These are phyloP conservation scores for Eimeria falciformis DNA, from an alignment of 169 alveolate species.

Conservation along the genomic window DNA sequence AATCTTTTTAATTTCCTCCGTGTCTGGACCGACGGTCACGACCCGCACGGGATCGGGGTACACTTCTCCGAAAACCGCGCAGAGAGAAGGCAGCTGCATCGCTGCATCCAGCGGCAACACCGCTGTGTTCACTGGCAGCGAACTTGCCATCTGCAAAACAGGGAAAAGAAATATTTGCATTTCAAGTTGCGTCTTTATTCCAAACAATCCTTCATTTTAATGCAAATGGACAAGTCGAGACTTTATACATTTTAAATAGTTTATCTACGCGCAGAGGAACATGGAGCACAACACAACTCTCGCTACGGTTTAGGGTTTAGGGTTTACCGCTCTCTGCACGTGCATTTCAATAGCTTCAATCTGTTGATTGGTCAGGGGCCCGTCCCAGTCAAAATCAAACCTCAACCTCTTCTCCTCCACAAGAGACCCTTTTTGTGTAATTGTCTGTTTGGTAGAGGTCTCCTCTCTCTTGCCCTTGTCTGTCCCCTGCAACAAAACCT, in stretches of 20 bases:
- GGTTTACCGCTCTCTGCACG: slow-evolving; percentile 66
- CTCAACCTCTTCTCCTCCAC: slow-evolving; percentile 91
- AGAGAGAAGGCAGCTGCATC: slow-evolving; percentile 80
- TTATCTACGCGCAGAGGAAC: no score
- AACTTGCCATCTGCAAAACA: slow-evolving; percentile 41
- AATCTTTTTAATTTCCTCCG: slow-evolving; percentile 76
- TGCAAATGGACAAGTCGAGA: not conserved
- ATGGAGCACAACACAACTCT: no score
- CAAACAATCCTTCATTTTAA: no score
- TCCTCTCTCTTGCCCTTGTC: slow-evolving; percentile 83
- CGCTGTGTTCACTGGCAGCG: slow-evolving; percentile 65
- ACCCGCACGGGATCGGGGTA: slow-evolving; percentile 96
- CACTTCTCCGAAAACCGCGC: slow-evolving; percentile 93
- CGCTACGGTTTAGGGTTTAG: not conserved
- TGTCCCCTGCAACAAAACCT: slow-evolving; percentile 84
- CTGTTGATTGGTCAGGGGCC: slow-evolving; percentile 79
- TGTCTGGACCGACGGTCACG: slow-evolving; percentile 88
- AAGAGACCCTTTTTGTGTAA: slow-evolving; percentile 90
- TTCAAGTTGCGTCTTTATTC: no score
- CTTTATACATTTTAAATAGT: not conserved
- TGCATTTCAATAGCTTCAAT: slow-evolving; percentile 50
- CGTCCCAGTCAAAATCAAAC: slow-evolving; percentile 88
- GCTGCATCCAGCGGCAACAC: slow-evolving; percentile 80
- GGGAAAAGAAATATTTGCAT: not conserved
- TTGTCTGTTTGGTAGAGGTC: not conserved